These are phyloP conservation scores for Gymnopilus dilepis DNA, from an alignment of 768 basidiomycete species.

Conservation along the genomic window DNA sequence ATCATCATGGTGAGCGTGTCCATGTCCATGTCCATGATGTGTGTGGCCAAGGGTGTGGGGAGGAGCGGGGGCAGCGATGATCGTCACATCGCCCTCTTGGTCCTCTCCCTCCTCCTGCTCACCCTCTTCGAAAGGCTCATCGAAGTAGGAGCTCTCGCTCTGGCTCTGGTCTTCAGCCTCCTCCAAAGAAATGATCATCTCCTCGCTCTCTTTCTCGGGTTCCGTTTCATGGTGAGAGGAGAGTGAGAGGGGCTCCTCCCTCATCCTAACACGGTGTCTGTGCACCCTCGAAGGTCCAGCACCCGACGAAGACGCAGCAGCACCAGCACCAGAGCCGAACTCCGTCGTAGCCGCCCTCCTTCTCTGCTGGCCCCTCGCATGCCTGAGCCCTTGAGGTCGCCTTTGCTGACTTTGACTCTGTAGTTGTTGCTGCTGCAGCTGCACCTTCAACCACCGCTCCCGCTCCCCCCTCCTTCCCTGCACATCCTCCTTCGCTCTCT, in stretches of 20 bases:
- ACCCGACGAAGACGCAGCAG: too few species aligned
- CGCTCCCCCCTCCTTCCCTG: slow-evolving; percentile 17
- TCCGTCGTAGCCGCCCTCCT: too few species aligned
- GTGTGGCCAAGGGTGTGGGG: too few species aligned
- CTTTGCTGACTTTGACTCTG: neutral
- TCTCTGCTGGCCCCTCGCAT: neutral
- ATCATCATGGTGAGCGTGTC: neutral
- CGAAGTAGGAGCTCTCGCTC: too few species aligned
- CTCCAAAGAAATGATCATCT: slow-evolving; percentile 8
- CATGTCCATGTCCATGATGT: too few species aligned
- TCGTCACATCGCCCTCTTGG: too few species aligned
- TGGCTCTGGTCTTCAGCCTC: too few species aligned
- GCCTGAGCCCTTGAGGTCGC: neutral
- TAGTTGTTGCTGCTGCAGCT: slow-evolving; percentile 1
- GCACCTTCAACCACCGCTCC: slow-evolving; percentile 15
- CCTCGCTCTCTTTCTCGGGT: slow-evolving; percentile 18
- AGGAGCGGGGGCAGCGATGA: too few species aligned
- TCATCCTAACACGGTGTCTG: slow-evolving; percentile 30
- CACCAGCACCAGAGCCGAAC: too few species aligned
- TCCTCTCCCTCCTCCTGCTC: slow-evolving; percentile 18
- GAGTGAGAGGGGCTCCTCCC: too few species aligned
- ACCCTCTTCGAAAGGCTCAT: too few species aligned
- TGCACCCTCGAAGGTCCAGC: neutral
- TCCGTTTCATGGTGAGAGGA: too few species aligned
- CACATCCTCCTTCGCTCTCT: slow-evolving; percentile 40